phyloP scores from a whole-genome alignment of 1,284 basidiomycete genomes.

The Austropuccinia psidii region DNA sequence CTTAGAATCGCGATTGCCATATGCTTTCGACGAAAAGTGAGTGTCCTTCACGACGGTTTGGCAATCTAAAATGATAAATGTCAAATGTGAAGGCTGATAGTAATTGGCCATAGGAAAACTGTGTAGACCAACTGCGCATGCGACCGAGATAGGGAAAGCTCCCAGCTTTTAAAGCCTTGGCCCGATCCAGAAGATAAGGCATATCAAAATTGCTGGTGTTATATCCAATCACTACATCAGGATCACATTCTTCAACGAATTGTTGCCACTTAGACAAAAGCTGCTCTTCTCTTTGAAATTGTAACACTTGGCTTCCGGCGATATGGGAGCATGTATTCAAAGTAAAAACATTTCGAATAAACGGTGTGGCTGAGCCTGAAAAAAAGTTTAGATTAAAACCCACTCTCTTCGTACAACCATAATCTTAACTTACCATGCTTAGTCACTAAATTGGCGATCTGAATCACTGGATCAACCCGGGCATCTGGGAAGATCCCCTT shows the following conservation, averaged over 20 bases:
- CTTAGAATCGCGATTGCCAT: slow-evolving; percentile 88
- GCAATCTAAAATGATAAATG: slow-evolving; percentile 52
- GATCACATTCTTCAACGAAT: slow-evolving; percentile 78
- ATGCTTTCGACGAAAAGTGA: slow-evolving; percentile 92
- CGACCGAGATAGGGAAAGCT: slow-evolving; percentile 72
- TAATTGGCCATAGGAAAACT: too few relatives aligned
- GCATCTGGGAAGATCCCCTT: slow-evolving; percentile 93
- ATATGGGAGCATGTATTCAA: slow-evolving; percentile 86
- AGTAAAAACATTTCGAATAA: slow-evolving; percentile 92
- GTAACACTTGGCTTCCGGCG: slow-evolving; percentile 86
- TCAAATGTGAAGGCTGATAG: neutral
- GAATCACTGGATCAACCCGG: slow-evolving; percentile 79
- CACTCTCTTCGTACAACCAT: too few relatives aligned
- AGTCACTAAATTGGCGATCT: slow-evolving; percentile 96
- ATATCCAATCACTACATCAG: slow-evolving; percentile 88
- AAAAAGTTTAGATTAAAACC: too few relatives aligned
- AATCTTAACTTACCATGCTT: slow-evolving; percentile 65
- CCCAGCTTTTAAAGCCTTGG: slow-evolving; percentile 63
- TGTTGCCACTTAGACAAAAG: slow-evolving; percentile 72
- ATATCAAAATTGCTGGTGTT: slow-evolving; percentile 87
- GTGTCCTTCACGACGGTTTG: slow-evolving; percentile 76
- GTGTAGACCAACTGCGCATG: slow-evolving; percentile 56
- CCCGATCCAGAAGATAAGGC: slow-evolving; percentile 83
- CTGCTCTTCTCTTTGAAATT: slow-evolving; percentile 64
- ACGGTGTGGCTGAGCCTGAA: slow-evolving; percentile 75